Evolutionary conservation across 2,329 filamentous ascomycete genomes (phyloP).

Genomic region (Samsoniella hepiali): DNA sequence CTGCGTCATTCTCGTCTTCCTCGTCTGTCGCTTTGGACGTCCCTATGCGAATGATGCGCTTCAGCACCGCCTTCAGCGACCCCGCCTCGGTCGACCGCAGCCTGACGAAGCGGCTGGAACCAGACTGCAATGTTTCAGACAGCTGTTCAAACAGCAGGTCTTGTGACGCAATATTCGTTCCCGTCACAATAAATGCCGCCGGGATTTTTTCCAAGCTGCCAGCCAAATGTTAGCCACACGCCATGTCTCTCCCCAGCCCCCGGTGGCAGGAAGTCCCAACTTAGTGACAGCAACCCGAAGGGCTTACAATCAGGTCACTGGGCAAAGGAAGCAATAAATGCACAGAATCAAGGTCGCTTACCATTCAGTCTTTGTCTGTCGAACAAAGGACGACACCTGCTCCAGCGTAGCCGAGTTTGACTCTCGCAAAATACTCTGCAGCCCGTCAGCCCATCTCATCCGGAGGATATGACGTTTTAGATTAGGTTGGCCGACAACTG

Average conservation of each 20-base stretch:
- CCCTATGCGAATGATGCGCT: constrained; percentile 67
- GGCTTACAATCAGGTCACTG: too few species aligned
- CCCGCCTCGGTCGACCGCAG: constrained; percentile 68
- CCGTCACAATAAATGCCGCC: constrained; percentile 70
- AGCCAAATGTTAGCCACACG: constrained; percentile 21
- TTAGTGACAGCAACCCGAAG: too few species aligned
- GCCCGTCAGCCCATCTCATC: not conserved
- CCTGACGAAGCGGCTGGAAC: constrained; percentile 57
- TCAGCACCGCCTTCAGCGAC: constrained; percentile 70
- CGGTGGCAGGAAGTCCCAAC: not conserved
- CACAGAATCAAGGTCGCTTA: constrained; percentile 22
- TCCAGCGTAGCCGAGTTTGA: constrained; percentile 60
- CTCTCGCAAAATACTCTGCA: constrained; percentile 53
- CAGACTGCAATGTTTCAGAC: constrained; percentile 49
- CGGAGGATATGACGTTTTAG: not conserved
- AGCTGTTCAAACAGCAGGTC: constrained; percentile 71
- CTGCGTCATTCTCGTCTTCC: constrained; percentile 57
- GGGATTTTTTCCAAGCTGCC: constrained; percentile 52
- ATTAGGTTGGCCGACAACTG: not conserved
- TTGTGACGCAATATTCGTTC: constrained; percentile 74
- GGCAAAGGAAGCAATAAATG: not conserved
- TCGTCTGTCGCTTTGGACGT: constrained; percentile 47
- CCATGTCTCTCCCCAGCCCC: constrained; percentile 8
- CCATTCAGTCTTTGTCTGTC: constrained; percentile 34
- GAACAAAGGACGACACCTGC: constrained; percentile 56